phyloP scores from a whole-genome alignment of 345 rosid genomes.

The Syzygium aromaticum region DNA sequence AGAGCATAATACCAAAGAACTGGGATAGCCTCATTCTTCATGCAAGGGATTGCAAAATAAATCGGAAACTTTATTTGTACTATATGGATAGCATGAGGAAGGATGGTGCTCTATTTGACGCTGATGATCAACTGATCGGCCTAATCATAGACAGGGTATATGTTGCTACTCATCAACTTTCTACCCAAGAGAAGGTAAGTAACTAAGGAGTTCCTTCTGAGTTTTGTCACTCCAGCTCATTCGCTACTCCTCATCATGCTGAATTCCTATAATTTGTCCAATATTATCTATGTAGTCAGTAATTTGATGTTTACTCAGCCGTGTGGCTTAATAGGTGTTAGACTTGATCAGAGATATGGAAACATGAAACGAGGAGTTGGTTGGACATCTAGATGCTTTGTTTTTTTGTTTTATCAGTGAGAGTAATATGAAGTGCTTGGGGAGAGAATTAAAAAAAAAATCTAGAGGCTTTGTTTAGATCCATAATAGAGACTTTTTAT shows the following conservation, averaged over 20 bases:
- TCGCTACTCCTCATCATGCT: not conserved
- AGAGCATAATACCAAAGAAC: not conserved
- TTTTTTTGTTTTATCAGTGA: not conserved
- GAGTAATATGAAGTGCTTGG: not conserved
- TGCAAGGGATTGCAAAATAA: not conserved
- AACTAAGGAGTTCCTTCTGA: not conserved
- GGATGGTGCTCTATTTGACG: not conserved
- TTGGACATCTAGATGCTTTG: not conserved
- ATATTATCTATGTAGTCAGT: not conserved
- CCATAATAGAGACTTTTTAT: no score
- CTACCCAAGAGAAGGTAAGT: not conserved
- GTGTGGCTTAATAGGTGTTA: not conserved
- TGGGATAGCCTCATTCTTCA: not conserved
- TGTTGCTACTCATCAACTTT: no score
- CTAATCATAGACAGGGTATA: not conserved
- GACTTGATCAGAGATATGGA: not conserved
- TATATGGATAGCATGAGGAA: not conserved
- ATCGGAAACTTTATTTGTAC: slow-evolving; percentile 2
- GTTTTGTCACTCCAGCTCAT: no score
- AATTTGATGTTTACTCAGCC: not conserved
- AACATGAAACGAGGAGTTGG: not conserved
- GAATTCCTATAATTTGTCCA: not conserved
- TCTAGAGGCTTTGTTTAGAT: not conserved
- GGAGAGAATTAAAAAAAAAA: not conserved
- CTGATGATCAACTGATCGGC: not conserved